Evolutionary conservation across 257 asterid genomes (phyloP), one percentile per base, ranked within the genome.

Genomic region (Rubia yunnanensis): DNA sequence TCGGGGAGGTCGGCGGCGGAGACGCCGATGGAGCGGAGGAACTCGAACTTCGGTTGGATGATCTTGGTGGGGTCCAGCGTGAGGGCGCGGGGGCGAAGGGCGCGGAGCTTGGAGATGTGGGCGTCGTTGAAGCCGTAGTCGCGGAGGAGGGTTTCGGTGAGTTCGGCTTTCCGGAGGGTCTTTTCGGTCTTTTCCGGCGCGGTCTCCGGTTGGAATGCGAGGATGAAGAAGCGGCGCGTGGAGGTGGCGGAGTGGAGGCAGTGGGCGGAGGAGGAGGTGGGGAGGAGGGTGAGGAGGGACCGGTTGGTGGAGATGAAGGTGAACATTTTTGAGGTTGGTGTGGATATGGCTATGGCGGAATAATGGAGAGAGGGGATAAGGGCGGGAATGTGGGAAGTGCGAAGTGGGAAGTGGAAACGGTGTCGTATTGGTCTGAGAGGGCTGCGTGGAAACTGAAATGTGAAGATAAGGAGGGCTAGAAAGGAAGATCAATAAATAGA

Each of bases 1-100:
- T 44, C 55, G 26, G 68, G 68, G 28, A 63, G 57, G 24, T 63
- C 68, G 20, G 57, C 41, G 10, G 57, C 57, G 11, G 68, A 63
- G 41, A 63, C 68, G 39, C 68, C 68, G 5, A 63, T 63, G 41
- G 68, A 63, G 15, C 27, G 68, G 20, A 63, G 31, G 57, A 63
- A 63, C 28, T 63, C 68, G 39, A 63, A 63, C 31, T 63, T 63
- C 4, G 68, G 68, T 8, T 41, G 6, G 22, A 63, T 34, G 9
- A 63, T 63, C 31, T 17, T 26, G 3, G 30, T 31, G 35, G 68
- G 68, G 32, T 63, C 36, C 26, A 63, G 68, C 10, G 68, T 63
- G 2, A 63, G 68, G 2, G 57, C 57, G 10, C 57, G 56, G 2
- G 68, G 68, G n/a, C 68, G 68, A 5, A 63, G 31, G 1, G 68